Conservation (phyloP, 495 filamentous ascomycete species). For the Aspergillus incahuasiensis region DNA sequence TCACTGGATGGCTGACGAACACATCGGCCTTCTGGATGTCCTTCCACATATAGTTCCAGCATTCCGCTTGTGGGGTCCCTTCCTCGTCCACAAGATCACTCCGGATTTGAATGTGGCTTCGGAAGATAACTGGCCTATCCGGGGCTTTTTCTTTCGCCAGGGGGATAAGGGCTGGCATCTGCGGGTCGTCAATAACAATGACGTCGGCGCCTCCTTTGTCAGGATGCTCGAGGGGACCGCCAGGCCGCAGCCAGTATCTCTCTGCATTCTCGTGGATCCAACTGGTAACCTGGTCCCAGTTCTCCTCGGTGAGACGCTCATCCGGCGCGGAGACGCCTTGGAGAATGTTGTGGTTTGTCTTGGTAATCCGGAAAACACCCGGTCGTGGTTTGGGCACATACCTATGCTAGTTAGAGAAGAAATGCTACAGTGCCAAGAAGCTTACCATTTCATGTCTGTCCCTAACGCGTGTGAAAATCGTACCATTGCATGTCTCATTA, state of each 20-base stretch:
- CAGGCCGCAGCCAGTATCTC: constrained; percentile 67
- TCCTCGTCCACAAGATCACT: constrained; percentile 61
- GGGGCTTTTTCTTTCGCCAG: constrained; percentile 69
- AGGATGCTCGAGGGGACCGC: constrained; percentile 63
- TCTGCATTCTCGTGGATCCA: constrained; percentile 78
- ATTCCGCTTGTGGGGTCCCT: constrained; percentile 64
- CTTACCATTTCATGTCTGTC: constrained; percentile 73
- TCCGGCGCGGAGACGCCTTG: constrained; percentile 69
- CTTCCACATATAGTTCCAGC: constrained; percentile 75
- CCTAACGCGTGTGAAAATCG: constrained; percentile 65
- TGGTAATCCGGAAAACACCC: constrained; percentile 81
- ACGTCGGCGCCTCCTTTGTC: constrained; percentile 75
- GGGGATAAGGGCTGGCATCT: constrained; percentile 80
- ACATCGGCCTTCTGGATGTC: constrained; percentile 67
- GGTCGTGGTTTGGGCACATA: constrained; percentile 81
- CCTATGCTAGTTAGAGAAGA: constrained; percentile 26
- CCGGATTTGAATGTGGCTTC: constrained; percentile 81
- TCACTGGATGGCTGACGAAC: constrained; percentile 83
- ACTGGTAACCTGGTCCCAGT: constrained; percentile 56
- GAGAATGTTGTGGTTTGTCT: constrained; percentile 89
- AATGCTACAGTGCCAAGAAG: neutral
- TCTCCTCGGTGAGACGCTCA: constrained; percentile 56
- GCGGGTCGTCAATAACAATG: constrained; percentile 78
- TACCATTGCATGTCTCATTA: constrained; percentile 83
- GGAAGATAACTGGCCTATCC: constrained; percentile 70